A percentile compares a stretch with the other conserved stretches of the same genome.
phyloP scores from a whole-genome alignment of 352 stramenopile genomes.

The Pythium phragmitis region DNA sequence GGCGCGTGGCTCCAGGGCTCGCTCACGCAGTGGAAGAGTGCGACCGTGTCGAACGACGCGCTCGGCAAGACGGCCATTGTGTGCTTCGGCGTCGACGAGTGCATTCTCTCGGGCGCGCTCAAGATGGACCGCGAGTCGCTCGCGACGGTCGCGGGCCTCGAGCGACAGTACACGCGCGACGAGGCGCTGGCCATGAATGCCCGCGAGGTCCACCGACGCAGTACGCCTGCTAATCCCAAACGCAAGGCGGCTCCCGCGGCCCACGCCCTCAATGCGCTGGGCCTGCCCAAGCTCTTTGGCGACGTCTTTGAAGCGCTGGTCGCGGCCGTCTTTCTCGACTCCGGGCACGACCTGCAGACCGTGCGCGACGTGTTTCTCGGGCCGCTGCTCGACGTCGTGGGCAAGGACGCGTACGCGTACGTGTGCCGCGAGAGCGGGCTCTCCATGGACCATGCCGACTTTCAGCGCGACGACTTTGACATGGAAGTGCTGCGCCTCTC shows the following conservation, averaged over 20 bases:
- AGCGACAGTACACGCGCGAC: conserved; percentile 47
- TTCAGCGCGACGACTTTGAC: conserved; percentile 17
- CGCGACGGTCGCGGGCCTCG: conserved; percentile 42
- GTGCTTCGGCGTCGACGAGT: conserved; percentile 83
- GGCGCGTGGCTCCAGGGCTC: conserved; percentile 75
- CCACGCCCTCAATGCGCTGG: conserved; percentile 35
- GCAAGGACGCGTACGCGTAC: conserved; percentile 65
- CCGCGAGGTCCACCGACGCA: not conserved
- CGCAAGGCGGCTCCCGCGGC: not conserved
- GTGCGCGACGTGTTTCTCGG: conserved; percentile 85
- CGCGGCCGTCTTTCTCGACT: conserved; percentile 85
- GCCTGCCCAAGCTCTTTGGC: conserved; percentile 83
- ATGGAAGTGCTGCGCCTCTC: conserved; percentile 18
- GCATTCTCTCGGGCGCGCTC: conserved; percentile 63
- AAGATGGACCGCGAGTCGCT: conserved; percentile 69
- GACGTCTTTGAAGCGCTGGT: conserved; percentile 89
- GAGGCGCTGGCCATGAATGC: not conserved
- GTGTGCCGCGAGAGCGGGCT: conserved; percentile 76
- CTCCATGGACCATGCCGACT: conserved; percentile 26
- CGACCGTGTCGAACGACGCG: conserved; percentile 84
- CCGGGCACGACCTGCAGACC: conserved; percentile 57
- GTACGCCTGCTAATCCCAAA: not conserved
- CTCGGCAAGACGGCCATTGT: conserved; percentile 78
- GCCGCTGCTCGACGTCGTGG: conserved; percentile 68
- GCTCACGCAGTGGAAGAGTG: conserved; percentile 82